phyloP scores from a whole-genome alignment of 805 yeast species.

The Naumovozyma castellii region DNA sequence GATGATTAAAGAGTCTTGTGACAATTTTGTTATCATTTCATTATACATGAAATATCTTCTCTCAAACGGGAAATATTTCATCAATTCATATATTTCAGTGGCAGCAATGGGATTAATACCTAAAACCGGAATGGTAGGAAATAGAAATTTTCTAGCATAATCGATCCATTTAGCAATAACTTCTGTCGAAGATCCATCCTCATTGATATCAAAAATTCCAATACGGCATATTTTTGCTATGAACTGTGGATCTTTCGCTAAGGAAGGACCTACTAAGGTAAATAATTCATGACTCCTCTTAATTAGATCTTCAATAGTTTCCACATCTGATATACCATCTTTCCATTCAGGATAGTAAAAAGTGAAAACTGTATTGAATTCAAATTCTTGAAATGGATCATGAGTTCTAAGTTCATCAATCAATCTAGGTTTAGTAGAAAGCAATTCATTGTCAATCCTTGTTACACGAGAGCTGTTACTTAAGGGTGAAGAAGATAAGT shows the following conservation, averaged over 20 bases:
- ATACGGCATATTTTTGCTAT: conserved; percentile 54
- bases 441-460: conserved; percentile 10
- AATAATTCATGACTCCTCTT: conserved; percentile 41
- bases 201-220: conserved; percentile 34
- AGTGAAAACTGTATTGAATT: conserved; percentile 10
- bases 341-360: conserved; percentile 47
- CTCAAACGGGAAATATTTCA: conserved; percentile 48
- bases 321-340: conserved; percentile 31
- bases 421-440: conserved; percentile 15
- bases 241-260: conserved; percentile 41
- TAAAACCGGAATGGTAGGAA: conserved; percentile 50
- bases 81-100: conserved; percentile 47
- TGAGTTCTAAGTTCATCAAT: conserved; percentile 8
- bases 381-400: conserved; percentile 8
- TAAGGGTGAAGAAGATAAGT: neutral
- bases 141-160: conserved; percentile 53
- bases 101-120: conserved; percentile 50
- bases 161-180: conserved; percentile 41
- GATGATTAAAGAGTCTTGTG: conserved; percentile 46
- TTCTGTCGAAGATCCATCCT: conserved; percentile 6
- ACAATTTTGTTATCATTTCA: conserved; percentile 51
- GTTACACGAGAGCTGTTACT: conserved; percentile 1
- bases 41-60: conserved; percentile 72
- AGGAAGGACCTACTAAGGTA: conserved; percentile 44
- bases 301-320: conserved; percentile 37